These are phyloP conservation scores for Aspergillus sp. DNA, from an alignment of 2,329 filamentous ascomycete genomes.

Conservation along the genomic window DNA sequence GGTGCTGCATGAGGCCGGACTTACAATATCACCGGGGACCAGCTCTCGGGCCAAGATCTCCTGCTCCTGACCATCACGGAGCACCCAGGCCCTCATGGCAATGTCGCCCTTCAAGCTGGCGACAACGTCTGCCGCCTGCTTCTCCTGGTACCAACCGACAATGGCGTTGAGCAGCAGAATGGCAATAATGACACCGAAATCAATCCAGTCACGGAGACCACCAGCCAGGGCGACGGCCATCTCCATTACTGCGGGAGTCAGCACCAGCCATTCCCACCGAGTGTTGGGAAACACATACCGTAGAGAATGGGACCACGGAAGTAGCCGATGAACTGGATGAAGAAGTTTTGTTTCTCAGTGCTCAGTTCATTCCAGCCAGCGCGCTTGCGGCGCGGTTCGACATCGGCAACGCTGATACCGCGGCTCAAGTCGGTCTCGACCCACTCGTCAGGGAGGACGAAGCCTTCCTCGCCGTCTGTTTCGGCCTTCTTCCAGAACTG, in stretches of 20 bases:
- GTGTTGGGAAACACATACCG: slow-evolving; percentile 43
- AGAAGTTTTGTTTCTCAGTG: slow-evolving; percentile 66
- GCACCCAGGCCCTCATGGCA: slow-evolving; percentile 60
- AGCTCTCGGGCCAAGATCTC: slow-evolving; percentile 63
- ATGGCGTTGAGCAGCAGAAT: slow-evolving; percentile 66
- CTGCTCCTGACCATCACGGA: slow-evolving; percentile 58
- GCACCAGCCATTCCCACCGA: not conserved
- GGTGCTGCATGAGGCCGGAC: too few species aligned
- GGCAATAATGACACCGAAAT: slow-evolving; percentile 68
- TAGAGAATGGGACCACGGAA: slow-evolving; percentile 70
- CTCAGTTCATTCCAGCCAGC: slow-evolving; percentile 63
- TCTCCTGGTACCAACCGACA: slow-evolving; percentile 74
- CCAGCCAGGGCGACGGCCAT: slow-evolving; percentile 62
- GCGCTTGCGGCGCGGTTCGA: slow-evolving; percentile 56
- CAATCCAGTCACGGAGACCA: slow-evolving; percentile 66
- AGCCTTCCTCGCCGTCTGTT: slow-evolving; percentile 21
- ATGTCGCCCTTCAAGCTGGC: slow-evolving; percentile 68
- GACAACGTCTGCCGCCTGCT: slow-evolving; percentile 69
- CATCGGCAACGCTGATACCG: slow-evolving; percentile 51
- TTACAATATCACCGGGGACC: slow-evolving; percentile 65
- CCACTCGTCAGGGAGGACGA: slow-evolving; percentile 56
- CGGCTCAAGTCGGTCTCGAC: slow-evolving; percentile 57
- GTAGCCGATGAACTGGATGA: slow-evolving; percentile 65
- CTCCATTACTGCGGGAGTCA: slow-evolving; percentile 51
- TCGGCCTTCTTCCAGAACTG: slow-evolving; percentile 41